Evolutionary conservation across 2,329 filamentous ascomycete genomes (phyloP), one percentile per base, ranked within the genome.

Genomic region (Fusarium phyllophilum): DNA sequence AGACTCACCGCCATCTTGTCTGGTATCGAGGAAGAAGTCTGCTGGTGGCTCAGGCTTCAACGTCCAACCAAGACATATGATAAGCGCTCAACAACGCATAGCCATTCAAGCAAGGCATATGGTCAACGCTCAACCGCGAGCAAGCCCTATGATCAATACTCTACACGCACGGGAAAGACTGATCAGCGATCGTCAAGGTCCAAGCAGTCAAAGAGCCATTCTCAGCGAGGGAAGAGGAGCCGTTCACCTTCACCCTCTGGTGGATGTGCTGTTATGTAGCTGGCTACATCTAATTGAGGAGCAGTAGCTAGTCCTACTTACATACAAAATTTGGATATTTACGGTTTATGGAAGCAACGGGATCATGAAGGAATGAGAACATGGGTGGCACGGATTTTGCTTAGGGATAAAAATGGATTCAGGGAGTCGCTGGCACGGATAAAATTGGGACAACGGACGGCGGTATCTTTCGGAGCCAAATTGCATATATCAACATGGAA

Each of bases 201-300:
- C 11, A 48, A 34, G 6, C 70, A 74, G 14, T 24, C 39, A 38
- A 26, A 63, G 41, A 24, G 51, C 22, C 56, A 59, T 26, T 29
- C 48, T 10, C 71, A 73, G 8, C 41, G 44, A 15, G 61, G 46
- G 15, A 54, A 56, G 33, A 59, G 67, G 18, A 71, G 41, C 26
- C n/a, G 62, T 14, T 74, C 71, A 15, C 71, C 71, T 20, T 39
- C 48, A 15, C 62, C 68, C 18, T 42, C 57, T 10, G 45, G 57
- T 31, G 49, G 55, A 41, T 73, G 71, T n/a, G 45, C 39, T n/a
- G 71, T 73, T 42, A 73, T 73, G 71, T 73, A 73, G 62, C 36
- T 56, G 41, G 51, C 52, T 51, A 59, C 26, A 66, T 41, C 45
- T 44, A 41, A 17, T 34, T 11, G 4, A 18, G 29, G 12, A 14